Conservation (phyloP, 1,139 yeast species). For the Diutina sp. region DNA sequence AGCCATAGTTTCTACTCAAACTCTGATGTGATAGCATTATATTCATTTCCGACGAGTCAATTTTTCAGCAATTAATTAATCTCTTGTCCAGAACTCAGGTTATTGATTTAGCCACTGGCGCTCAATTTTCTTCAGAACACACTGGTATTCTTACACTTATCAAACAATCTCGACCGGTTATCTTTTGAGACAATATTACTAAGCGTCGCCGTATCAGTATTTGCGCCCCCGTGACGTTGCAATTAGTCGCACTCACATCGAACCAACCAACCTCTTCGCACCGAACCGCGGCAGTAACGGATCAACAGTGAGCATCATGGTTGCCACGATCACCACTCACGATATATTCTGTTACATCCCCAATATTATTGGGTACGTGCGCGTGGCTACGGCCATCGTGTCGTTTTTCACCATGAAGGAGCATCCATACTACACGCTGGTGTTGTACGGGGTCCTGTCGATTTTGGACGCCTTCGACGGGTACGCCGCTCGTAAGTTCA, state of each 20-base stretch:
- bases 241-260: not conserved
- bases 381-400: slow-evolving; percentile 69
- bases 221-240: not conserved
- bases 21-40: too few species aligned
- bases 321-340: slow-evolving; percentile 16
- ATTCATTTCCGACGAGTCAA: too few species aligned
- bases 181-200: not conserved
- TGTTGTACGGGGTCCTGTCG: slow-evolving; percentile 78
- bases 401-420: slow-evolving; percentile 73
- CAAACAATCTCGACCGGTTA: not conserved
- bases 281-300: not conserved
- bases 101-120: too few species aligned
- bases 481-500: slow-evolving; percentile 78
- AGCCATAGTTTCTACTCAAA: too few species aligned
- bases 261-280: not conserved
- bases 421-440: slow-evolving; percentile 69
- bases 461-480: slow-evolving; percentile 95
- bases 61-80: too few species aligned
- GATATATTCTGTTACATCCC: slow-evolving; percentile 75
- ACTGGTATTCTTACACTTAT: too few species aligned
- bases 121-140: too few species aligned
- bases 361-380: slow-evolving; percentile 76
- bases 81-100: too few species aligned
- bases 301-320: not conserved
- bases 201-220: not conserved